These are phyloP conservation scores for Stentor roeselii DNA, from an alignment of 73 alveolate genomes.

Conservation along the genomic window DNA sequence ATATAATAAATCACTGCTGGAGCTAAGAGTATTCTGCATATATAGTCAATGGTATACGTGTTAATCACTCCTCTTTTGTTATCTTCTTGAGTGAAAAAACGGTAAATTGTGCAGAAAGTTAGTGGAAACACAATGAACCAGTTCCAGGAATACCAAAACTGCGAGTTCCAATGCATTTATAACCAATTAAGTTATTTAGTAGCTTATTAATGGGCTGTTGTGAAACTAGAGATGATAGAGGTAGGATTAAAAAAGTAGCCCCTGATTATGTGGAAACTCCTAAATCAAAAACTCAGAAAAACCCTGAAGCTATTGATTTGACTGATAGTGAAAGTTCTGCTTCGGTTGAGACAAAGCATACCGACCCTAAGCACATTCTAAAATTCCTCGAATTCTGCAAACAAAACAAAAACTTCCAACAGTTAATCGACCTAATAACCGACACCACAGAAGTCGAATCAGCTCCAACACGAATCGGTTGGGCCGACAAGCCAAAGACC, in stretches of 20 bases:
- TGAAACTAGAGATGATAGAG: background rate
- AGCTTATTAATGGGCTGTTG: slow-evolving; percentile 2
- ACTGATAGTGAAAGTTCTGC: background rate
- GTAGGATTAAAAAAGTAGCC: too few species aligned
- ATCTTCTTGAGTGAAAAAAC: slow-evolving; percentile 15
- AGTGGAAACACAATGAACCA: slow-evolving; percentile 1
- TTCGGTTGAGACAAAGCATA: background rate
- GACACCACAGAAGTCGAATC: background rate
- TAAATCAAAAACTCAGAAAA: background rate
- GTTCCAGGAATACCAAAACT: slow-evolving; percentile 11
- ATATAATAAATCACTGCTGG: slow-evolving; percentile 9
- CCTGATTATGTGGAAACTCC: too few species aligned
- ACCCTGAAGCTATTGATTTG: background rate
- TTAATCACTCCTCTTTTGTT: background rate
- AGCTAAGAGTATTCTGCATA: background rate
- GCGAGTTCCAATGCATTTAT: slow-evolving; percentile 20
- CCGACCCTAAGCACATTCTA: background rate
- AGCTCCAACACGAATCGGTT: background rate
- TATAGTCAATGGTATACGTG: background rate
- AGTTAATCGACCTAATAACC: background rate
- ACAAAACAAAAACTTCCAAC: background rate
- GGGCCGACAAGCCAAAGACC: slow-evolving; percentile 25
- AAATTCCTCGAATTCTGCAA: background rate
- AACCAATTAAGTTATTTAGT: too few species aligned
- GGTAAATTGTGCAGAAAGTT: background rate